These are phyloP conservation scores for Rhizoctonia solani DNA, from an alignment of 1,284 basidiomycete genomes.

Conservation along the genomic window DNA sequence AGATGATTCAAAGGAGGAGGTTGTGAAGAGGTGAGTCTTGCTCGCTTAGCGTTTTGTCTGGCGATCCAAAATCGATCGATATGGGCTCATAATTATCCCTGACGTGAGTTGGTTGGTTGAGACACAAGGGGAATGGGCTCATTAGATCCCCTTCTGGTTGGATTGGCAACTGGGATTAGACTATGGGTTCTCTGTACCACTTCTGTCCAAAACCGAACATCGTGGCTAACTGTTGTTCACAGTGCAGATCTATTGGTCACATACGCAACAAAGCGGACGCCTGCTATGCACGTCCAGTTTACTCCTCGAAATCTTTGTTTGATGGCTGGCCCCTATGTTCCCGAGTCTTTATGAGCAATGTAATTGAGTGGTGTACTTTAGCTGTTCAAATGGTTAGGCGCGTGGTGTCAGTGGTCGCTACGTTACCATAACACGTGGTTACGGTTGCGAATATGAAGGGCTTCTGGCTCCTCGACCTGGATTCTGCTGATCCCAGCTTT, in stretches of 20 bases:
- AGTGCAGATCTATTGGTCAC: conserved; percentile 89
- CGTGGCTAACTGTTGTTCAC: conserved; percentile 37
- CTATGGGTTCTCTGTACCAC: conserved; percentile 31
- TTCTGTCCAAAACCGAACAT: conserved; percentile 19
- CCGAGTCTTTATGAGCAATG: conserved; percentile 17
- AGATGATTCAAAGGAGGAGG: conserved; percentile 41
- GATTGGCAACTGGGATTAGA: conserved; percentile 43
- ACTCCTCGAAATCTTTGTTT: conserved; percentile 93
- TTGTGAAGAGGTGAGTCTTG: conserved; percentile 34
- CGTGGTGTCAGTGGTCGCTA: conserved; percentile 3
- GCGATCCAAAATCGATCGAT: conserved; percentile 44
- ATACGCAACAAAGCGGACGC: conserved; percentile 94
- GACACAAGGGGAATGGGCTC: too few species aligned
- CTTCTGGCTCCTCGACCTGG: conserved; percentile 17
- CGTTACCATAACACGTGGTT: conserved; percentile 29
- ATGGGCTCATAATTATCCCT: conserved; percentile 47
- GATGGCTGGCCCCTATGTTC: conserved; percentile 64
- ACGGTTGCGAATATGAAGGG: conserved; percentile 17
- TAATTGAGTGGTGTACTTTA: neutral
- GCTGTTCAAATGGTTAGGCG: neutral
- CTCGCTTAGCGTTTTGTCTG: neutral
- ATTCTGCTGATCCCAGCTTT: conserved; percentile 6
- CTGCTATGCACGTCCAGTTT: conserved; percentile 89
- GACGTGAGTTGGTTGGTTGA: too few species aligned
- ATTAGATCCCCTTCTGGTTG: neutral